A percentile compares a stretch with the other conserved stretches of the same genome.
These are phyloP conservation scores for Gossypium aridum DNA, from an alignment of 441 rosid genomes.

Conservation along the genomic window DNA sequence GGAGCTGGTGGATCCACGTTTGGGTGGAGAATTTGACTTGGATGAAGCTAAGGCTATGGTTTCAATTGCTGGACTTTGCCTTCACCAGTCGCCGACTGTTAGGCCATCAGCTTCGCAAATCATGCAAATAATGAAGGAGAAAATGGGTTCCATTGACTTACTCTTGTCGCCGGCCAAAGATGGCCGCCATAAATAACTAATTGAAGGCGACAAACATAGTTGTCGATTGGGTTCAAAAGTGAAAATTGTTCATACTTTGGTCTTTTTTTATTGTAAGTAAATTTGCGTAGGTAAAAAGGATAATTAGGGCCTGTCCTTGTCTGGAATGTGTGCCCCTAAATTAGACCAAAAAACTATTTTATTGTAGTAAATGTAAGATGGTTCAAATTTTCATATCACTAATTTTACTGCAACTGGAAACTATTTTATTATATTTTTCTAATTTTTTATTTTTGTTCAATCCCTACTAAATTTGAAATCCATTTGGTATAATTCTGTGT, in stretches of 20 bases:
- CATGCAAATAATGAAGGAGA: slow-evolving; percentile 29
- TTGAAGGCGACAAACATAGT: not conserved
- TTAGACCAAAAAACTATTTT: not conserved
- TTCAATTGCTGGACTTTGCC: slow-evolving; percentile 40
- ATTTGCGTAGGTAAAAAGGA: not conserved
- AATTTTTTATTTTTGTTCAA: too few species aligned
- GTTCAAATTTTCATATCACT: not conserved
- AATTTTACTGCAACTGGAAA: not conserved
- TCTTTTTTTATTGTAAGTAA: too few species aligned
- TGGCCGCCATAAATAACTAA: not conserved
- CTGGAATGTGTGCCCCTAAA: not conserved
- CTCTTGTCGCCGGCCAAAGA: slow-evolving; percentile 10
- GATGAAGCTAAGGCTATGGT: slow-evolving; percentile 57
- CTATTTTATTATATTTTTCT: too few species aligned
- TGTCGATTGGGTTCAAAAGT: not conserved
- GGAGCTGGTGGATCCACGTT: slow-evolving; percentile 49
- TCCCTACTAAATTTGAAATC: too few species aligned
- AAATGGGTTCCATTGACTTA: slow-evolving; percentile 30
- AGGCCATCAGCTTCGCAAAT: slow-evolving; percentile 60
- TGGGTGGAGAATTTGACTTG: slow-evolving; percentile 38
- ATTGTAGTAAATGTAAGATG: not conserved
- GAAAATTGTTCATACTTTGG: slow-evolving; percentile 1
- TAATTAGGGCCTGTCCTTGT: not conserved
- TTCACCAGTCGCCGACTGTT: slow-evolving; percentile 37
- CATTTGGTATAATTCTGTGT: too few species aligned